Evolutionary conservation across 2,329 filamentous ascomycete species (phyloP), one percentile per base, ranked within the genome.

Genomic region (Monilinia fructicola): DNA sequence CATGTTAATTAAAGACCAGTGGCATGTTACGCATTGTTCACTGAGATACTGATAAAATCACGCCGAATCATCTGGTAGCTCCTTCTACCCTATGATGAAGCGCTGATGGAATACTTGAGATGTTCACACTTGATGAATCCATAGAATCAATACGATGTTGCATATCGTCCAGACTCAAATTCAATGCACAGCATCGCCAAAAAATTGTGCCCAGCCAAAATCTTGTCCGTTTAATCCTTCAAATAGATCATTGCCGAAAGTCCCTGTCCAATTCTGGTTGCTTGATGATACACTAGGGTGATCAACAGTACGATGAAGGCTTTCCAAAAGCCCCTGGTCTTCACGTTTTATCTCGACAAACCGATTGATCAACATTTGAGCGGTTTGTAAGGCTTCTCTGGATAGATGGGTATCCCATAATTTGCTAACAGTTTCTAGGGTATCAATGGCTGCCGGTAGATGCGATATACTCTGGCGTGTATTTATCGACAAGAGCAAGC

Each of bases 301-400:
- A 7, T 67, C 53, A 14, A 73, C 61, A 12, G 63, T 54, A 38
- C 54, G 67, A 60, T 72, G 68, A 21, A 74, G 67, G 35, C 23
- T 58, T 53, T 69, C 65, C n/a, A 72, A 48, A n/a, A 65, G 35
- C 23, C n/a, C 44, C 42, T 65, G 63, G 9, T 72, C 70, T 56
- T 64, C 65, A 3, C 54, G 67, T 59, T 53, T 68, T 38, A 71
- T 72, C 14, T 71, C 66, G 26, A 65, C 48, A 12, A 69, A 70
- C 40, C 59, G 68, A 52, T 70, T 59, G 2, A 72, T 67, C 74
- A 73, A 74, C 21, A 54, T 46, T 35, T 56, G 53, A 2, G 71
- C 69, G n/a, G 72, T 73, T 18, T 58, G 60, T 18, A 74, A 55
- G 11, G 72, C 70, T 48, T 74, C 72, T 12, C 64, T 70, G 1